These are phyloP conservation scores for Ogataea corticis DNA, from an alignment of 805 yeast genomes.

Conservation along the genomic window DNA sequence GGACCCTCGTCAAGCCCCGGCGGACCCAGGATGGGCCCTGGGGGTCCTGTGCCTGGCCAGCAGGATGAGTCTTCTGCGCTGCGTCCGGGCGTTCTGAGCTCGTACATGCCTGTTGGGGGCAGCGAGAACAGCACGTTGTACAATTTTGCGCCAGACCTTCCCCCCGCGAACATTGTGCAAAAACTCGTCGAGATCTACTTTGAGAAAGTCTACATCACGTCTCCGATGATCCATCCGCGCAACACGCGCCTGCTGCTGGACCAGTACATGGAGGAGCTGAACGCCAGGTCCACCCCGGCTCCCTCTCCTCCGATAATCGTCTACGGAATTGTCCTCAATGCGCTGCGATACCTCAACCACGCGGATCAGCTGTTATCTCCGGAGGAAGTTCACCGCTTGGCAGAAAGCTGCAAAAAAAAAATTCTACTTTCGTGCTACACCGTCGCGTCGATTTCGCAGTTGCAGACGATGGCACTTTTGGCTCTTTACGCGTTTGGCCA, in stretches of 20 bases:
- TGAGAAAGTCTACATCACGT: slow-evolving; percentile 12
- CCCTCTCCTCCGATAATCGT: slow-evolving; percentile 13
- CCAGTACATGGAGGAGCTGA: slow-evolving; percentile 4
- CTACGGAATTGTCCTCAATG: slow-evolving; percentile 22
- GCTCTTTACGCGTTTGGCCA: slow-evolving; percentile 28
- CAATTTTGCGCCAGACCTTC: slow-evolving; percentile 1
- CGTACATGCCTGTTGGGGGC: neutral
- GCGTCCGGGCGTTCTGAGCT: neutral
- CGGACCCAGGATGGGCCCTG: too few relatives aligned
- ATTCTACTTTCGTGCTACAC: slow-evolving; percentile 23
- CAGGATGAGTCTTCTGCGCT: neutral
- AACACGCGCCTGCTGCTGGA: slow-evolving; percentile 3
- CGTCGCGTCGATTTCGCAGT: slow-evolving; percentile 24
- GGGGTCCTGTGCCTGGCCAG: too few relatives aligned
- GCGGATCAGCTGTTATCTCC: neutral
- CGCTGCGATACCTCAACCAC: slow-evolving; percentile 14
- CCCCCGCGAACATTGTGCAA: slow-evolving; percentile 2
- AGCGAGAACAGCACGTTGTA: neutral
- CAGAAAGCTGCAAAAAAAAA: slow-evolving; percentile 20
- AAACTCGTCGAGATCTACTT: slow-evolving; percentile 8
- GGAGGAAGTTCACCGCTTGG: slow-evolving; percentile 7
- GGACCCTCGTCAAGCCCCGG: too few relatives aligned
- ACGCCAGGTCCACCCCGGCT: neutral
- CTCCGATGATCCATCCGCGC: slow-evolving; percentile 20
- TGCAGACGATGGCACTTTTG: slow-evolving; percentile 26